Conservation (phyloP, 2,329 filamentous ascomycete species). For the Fusarium agapanthi region DNA sequence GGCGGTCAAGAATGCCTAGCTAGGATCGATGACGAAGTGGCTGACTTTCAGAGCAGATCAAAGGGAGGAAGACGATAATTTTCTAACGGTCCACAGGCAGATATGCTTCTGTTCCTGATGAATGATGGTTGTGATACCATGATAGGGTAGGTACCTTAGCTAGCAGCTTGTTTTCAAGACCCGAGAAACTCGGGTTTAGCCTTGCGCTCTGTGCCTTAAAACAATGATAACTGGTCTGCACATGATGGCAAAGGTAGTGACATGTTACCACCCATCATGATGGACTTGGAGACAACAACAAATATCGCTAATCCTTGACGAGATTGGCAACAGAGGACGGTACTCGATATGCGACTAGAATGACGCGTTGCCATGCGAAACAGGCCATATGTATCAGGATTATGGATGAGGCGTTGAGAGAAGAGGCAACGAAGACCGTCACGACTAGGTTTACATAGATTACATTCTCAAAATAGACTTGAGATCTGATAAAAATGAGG, state of each 20-base stretch:
- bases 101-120: not conserved
- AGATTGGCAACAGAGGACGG: not conserved
- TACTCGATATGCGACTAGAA: not conserved
- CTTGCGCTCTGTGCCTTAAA: not conserved
- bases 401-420: slow-evolving; percentile 2
- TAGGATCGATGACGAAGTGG: slow-evolving; percentile 9
- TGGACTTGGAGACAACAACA: not conserved
- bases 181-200: not conserved
- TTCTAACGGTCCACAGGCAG: not conserved
- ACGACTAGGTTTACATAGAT: not conserved
- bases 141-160: not conserved
- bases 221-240: not conserved
- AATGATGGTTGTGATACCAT: not conserved
- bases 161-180: not conserved
- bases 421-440: slow-evolving; percentile 3
- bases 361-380: not conserved
- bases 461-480: not conserved
- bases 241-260: not conserved
- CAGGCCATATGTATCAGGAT: not conserved
- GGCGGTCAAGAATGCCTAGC: slow-evolving; percentile 23
- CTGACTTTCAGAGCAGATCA: not conserved
- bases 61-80: not conserved
- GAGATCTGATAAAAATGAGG: slow-evolving; percentile 2
- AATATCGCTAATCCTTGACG: not conserved
- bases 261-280: not conserved